These are phyloP conservation scores for Nidula microcarpa DNA, from an alignment of 768 basidiomycete species.

Conservation along the genomic window DNA sequence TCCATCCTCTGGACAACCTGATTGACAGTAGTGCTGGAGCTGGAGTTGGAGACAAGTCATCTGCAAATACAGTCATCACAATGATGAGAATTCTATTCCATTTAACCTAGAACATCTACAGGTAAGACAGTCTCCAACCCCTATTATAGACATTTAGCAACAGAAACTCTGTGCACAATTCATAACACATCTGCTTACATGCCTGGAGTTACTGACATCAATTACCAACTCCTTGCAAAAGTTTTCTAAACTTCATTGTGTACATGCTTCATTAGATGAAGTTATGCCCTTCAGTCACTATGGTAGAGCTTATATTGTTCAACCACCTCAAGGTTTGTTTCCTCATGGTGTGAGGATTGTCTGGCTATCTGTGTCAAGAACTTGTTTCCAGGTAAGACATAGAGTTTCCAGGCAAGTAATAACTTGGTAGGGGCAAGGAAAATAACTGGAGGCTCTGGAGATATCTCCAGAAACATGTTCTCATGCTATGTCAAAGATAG, in stretches of 20 bases:
- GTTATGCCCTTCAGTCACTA: conserved; percentile 67
- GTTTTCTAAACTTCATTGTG: conserved; percentile 76
- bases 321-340: conserved; percentile 88
- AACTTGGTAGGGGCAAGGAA: no score
- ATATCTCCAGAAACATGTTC: no score
- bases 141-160: conserved; percentile 74
- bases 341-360: conserved; percentile 86
- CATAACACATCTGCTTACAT: conserved; percentile 82
- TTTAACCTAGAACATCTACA: no score
- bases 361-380: conserved; percentile 85
- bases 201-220: conserved; percentile 75
- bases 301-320: conserved; percentile 63
- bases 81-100: no score
- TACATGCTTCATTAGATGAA: conserved; percentile 86
- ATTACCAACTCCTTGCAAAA: conserved; percentile 50
- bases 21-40: no score
- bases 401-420: no score
- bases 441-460: no score
- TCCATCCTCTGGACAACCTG: no score
- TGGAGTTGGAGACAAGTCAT: no score
- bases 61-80: no score
- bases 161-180: conserved; percentile 73
- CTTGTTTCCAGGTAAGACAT: no score
- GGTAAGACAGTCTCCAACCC: conserved; percentile 32
- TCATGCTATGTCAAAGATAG: no score